A percentile compares a stretch with the other conserved stretches of the same genome.
phyloP scores from a whole-genome alignment of 1,284 basidiomycete species.

The Hypsizygus ulmarius region DNA sequence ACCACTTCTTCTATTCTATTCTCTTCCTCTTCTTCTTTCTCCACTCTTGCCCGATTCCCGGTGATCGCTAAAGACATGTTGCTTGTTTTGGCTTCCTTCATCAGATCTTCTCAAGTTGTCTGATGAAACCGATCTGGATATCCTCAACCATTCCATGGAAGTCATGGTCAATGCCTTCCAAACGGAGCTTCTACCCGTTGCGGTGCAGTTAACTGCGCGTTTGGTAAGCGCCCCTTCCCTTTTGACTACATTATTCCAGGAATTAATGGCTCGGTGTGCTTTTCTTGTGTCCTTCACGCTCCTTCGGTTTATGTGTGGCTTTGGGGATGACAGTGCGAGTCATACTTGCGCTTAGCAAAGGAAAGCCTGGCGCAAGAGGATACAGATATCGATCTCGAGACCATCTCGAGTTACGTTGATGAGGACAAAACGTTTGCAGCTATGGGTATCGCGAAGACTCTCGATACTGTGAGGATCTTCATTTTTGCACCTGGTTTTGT shows the following conservation, averaged over 20 bases:
- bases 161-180: constrained; percentile 86
- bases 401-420: constrained; percentile 52
- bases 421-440: constrained; percentile 85
- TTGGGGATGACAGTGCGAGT: constrained; percentile 56
- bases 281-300: neutral
- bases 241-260: neutral
- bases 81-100: neutral
- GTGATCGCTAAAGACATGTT: neutral
- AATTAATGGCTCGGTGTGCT: neutral
- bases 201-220: constrained; percentile 77
- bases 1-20: neutral
- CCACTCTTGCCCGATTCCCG: neutral
- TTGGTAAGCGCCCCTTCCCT: constrained; percentile 49
- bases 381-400: constrained; percentile 46
- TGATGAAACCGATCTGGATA: constrained; percentile 88
- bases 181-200: constrained; percentile 82
- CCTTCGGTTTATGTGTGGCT: neutral
- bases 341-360: constrained; percentile 75
- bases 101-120: constrained; percentile 82
- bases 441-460: constrained; percentile 83
- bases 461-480: constrained; percentile 57
- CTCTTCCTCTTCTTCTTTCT: constrained; percentile 1
- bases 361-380: constrained; percentile 63
- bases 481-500: neutral
- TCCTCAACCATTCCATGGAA: constrained; percentile 80